phyloP scores from a whole-genome alignment of 768 basidiomycete species.

The Pleurotus tuber-regium region DNA sequence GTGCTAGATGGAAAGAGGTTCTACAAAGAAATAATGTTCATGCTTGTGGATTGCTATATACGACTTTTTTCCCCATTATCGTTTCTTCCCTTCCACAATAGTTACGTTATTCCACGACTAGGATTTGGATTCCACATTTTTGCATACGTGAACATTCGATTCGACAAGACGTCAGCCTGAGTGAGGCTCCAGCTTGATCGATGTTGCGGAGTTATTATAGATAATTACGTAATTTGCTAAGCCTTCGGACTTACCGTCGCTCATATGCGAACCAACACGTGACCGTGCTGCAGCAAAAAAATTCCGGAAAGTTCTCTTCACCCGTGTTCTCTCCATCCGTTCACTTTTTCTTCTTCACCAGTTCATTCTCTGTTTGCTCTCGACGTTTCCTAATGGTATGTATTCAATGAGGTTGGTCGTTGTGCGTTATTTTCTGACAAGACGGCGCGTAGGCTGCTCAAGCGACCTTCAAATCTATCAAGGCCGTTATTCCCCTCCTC shows the following conservation, averaged over 20 bases:
- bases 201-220: no score
- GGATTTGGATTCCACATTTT: slow-evolving; percentile 1
- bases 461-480: slow-evolving; percentile 96
- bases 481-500: slow-evolving; percentile 82
- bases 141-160: no score
- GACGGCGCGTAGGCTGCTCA: slow-evolving; percentile 59
- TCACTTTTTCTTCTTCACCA: background rate
- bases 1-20: slow-evolving; percentile 8
- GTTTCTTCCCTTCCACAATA: background rate
- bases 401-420: background rate
- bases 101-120: slow-evolving; percentile 3
- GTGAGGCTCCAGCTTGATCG: no score
- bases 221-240: no score
- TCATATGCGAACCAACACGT: no score
- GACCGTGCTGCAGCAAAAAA: slow-evolving; percentile 10
- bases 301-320: slow-evolving; percentile 10
- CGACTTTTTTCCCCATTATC: no score
- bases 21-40: slow-evolving; percentile 7
- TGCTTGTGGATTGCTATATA: slow-evolving; percentile 9
- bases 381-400: slow-evolving; percentile 8
- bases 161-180: no score
- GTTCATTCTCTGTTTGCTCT: background rate
- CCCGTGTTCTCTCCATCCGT: slow-evolving; percentile 4
- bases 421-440: background rate
- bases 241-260: no score